Conservation (phyloP, 805 yeast species). For the Debaryomyces hansenii region DNA sequence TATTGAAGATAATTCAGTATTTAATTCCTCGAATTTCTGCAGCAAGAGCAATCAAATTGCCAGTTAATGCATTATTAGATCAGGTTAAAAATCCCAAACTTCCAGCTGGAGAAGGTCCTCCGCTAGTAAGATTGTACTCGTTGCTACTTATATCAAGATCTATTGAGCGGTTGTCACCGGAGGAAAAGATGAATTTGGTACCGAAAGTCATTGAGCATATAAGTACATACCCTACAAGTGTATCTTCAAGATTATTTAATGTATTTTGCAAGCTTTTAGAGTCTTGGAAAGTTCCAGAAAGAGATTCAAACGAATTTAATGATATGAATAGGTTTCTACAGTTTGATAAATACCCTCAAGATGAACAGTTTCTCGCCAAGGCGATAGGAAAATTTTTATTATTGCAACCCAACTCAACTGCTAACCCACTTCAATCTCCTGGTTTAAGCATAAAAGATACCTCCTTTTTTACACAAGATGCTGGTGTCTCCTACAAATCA, state of each 20-base stretch:
- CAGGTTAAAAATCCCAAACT: conserved; percentile 64
- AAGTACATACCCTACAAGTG: conserved; percentile 27
- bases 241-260: conserved; percentile 61
- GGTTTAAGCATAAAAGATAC: conserved; percentile 62
- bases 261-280: conserved; percentile 55
- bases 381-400: conserved; percentile 59
- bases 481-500: conserved; percentile 59
- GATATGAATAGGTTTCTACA: conserved; percentile 30
- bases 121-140: conserved; percentile 59
- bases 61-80: conserved; percentile 57
- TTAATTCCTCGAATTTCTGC: conserved; percentile 66
- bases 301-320: conserved; percentile 44
- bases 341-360: conserved; percentile 35
- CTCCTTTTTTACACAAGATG: conserved; percentile 63
- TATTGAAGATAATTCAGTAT: conserved; percentile 66
- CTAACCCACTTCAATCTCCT: conserved; percentile 46
- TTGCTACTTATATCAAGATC: conserved; percentile 69
- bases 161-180: conserved; percentile 49
- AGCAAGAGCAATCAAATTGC: conserved; percentile 55
- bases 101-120: conserved; percentile 41
- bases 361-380: conserved; percentile 45
- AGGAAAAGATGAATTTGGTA: conserved; percentile 40
- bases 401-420: conserved; percentile 41
- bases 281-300: conserved; percentile 49
- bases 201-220: conserved; percentile 52